Evolutionary conservation across 192 early-diverging fungal genomes (phyloP).

Genomic region (Rhizophagus clarus): DNA sequence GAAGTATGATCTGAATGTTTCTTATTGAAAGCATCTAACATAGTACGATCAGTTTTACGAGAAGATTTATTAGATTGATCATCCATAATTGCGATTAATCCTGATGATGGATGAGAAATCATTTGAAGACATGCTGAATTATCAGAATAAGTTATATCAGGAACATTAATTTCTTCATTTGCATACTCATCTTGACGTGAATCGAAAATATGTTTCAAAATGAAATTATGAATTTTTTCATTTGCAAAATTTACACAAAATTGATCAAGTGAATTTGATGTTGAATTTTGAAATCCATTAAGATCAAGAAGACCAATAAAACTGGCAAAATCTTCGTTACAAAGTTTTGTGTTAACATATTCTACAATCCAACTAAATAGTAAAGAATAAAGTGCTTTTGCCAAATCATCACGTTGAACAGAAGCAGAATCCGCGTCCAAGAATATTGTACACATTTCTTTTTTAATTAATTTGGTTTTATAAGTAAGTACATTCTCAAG

Average conservation of each 20-base stretch:
- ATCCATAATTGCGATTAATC: slow-evolving; percentile 78
- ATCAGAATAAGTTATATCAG: slow-evolving; percentile 58
- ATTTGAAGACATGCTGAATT: slow-evolving; percentile 72
- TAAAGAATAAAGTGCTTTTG: slow-evolving; percentile 77
- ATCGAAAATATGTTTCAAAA: slow-evolving; percentile 74
- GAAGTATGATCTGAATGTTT: slow-evolving; percentile 53
- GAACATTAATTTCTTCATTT: slow-evolving; percentile 59
- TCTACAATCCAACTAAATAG: slow-evolving; percentile 86
- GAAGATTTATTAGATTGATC: slow-evolving; percentile 57
- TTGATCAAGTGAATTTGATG: slow-evolving; percentile 65
- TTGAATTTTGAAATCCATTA: slow-evolving; percentile 69
- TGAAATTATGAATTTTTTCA: slow-evolving; percentile 83
- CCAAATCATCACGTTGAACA: slow-evolving; percentile 72
- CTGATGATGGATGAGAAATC: slow-evolving; percentile 59
- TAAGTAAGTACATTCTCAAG: slow-evolving; percentile 80
- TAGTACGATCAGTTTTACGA: slow-evolving; percentile 48
- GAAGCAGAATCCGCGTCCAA: slow-evolving; percentile 72
- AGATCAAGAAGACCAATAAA: slow-evolving; percentile 87
- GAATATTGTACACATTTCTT: slow-evolving; percentile 81
- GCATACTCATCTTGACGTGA: slow-evolving; percentile 60
- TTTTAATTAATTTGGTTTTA: slow-evolving; percentile 80
- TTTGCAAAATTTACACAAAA: slow-evolving; percentile 82
- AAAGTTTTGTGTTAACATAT: slow-evolving; percentile 81
- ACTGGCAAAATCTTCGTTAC: slow-evolving; percentile 66
- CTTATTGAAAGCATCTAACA: slow-evolving; percentile 59